Evolutionary conservation across 352 stramenopile species (phyloP), one percentile per base, ranked within the genome.

Genomic region (Plasmopara halstedii): DNA sequence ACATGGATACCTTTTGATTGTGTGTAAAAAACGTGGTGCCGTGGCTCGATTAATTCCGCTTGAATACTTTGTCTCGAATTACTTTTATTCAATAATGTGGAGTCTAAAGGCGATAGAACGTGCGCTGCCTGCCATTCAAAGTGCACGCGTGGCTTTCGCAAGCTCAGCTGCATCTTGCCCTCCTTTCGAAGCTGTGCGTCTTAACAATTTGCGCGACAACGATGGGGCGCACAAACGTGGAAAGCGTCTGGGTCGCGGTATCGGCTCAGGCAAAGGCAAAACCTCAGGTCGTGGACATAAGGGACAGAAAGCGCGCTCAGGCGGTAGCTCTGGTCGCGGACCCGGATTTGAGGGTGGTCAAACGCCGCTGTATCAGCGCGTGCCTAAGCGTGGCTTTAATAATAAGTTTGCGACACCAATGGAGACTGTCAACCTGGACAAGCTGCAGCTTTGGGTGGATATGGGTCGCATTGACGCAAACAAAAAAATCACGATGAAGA

Each of bases 381-480:
- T 99, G 32, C 97, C 97, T 25, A 99, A 99, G 79, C 87, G 94
- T 31, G 97, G 96, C 46, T 99, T 99, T 70, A 99, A 99, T 68
- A 93, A 93, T 58, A 88, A 85, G 62, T 91, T 86, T 53, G 81
- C 72, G 52, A 95, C 77, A 44, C 80, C 87, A 7, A 96, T 98
- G 75, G 76, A 97, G 52, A 69, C 71, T 0, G 36, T 99, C 13
- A 98, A 97, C 76, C 33, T 99, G 11, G 85, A 92, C 46, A 92
- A 84, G 27, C 56, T 99, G 35, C 89, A 98, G 70, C 76, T 97
- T 55, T 98, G 95, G 60, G 81, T 99, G 43, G 95, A 98, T 64
- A 98, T 98, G 88, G 94, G 95, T 22, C 86, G 95, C 26, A 62
- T 99, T 10, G 80, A 95, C 46, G 62, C 89, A 31, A 88, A 67